phyloP scores from a whole-genome alignment of 257 asterid genomes.

The Lycium barbarum region DNA sequence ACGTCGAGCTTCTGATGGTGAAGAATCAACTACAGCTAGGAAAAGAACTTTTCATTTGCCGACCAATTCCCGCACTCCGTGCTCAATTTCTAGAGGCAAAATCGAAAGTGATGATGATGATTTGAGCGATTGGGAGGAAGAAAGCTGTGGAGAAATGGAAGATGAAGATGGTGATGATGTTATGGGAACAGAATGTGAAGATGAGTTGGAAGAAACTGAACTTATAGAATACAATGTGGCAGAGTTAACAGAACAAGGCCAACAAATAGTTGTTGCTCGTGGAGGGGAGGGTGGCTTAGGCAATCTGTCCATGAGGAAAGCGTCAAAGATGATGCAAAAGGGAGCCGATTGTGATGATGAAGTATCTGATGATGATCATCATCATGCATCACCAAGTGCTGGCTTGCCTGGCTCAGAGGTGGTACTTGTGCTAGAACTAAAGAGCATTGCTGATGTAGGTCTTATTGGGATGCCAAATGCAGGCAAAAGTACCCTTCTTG shows the following conservation, averaged over 20 bases:
- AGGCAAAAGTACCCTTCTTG: constrained; percentile 95
- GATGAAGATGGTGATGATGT: constrained; percentile 41
- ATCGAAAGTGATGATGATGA: constrained; percentile 35
- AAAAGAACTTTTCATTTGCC: constrained; percentile 28
- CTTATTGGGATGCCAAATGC: constrained; percentile 97
- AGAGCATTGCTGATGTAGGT: constrained; percentile 95
- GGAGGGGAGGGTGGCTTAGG: constrained; percentile 97
- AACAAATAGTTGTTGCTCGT: constrained; percentile 67
- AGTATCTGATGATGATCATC: constrained; percentile 47
- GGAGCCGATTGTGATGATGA: constrained; percentile 40
- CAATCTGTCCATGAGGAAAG: constrained; percentile 49
- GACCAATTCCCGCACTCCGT: constrained; percentile 30
- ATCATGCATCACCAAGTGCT: constrained; percentile 30
- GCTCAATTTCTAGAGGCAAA: constrained; percentile 39
- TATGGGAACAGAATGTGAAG: constrained; percentile 53
- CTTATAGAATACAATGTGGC: constrained; percentile 67
- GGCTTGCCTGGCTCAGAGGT: constrained; percentile 80
- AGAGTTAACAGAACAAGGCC: constrained; percentile 83
- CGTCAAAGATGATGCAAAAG: constrained; percentile 36
- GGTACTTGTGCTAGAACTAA: constrained; percentile 75
- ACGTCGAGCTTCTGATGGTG: constrained; percentile 19
- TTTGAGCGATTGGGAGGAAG: constrained; percentile 38
- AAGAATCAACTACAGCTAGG: constrained; percentile 34
- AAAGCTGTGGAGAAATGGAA: constrained; percentile 46
- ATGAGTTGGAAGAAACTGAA: constrained; percentile 49